These are phyloP conservation scores for Pichia californica DNA, from an alignment of 805 yeast genomes.

Conservation along the genomic window DNA sequence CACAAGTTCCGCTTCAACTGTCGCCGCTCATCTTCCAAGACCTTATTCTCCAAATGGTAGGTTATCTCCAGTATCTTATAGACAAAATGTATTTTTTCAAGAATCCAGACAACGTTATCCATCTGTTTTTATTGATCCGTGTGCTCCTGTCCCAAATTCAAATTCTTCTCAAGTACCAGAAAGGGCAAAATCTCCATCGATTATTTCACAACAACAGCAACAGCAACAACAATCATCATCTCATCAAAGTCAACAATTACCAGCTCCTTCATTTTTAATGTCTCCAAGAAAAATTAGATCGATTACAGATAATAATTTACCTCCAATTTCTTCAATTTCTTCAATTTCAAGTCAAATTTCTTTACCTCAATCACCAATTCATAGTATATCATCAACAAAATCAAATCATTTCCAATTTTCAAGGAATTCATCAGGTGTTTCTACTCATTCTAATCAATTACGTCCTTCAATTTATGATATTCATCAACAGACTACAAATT, in stretches of 20 bases:
- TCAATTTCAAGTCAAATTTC: constrained; percentile 11
- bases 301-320: neutral
- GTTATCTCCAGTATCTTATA: constrained; percentile 14
- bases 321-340: constrained; percentile 8
- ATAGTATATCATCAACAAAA: constrained; percentile 1
- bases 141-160: constrained; percentile 35
- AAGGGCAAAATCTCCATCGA: constrained; percentile 4
- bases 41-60: constrained; percentile 14
- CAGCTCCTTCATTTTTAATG: neutral
- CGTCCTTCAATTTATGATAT: constrained; percentile 16
- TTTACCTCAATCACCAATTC: neutral
- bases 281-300: constrained; percentile 1
- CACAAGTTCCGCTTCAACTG: no score
- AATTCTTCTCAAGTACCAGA: neutral
- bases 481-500: constrained; percentile 16
- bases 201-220: neutral
- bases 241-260: constrained; percentile 5
- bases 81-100: constrained; percentile 23
- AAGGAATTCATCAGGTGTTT: constrained; percentile 6
- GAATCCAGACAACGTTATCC: constrained; percentile 38
- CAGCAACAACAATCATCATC: neutral
- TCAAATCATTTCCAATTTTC: constrained; percentile 1
- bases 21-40: neutral
- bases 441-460: neutral
- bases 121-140: constrained; percentile 43